Evolutionary conservation across 1,139 yeast species (phyloP).

Genomic region (Magnusiomyces ingens): DNA sequence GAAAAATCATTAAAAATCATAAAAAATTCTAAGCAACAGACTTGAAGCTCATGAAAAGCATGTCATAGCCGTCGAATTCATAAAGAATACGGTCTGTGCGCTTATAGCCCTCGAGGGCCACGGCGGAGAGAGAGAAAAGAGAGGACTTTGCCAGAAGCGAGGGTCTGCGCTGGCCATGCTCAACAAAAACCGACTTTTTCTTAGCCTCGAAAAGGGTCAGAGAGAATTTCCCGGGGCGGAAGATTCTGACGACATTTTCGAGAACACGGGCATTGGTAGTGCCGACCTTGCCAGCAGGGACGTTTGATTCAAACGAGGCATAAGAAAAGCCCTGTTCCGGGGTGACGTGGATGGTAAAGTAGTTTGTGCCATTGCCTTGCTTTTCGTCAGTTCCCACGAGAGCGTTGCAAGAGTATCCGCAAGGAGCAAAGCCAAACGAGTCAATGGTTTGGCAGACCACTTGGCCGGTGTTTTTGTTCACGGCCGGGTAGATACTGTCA

Average conservation of each 20-base stretch:
- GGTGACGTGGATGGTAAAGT: conserved; percentile 89
- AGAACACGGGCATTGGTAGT: conserved; percentile 46
- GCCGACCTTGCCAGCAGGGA: conserved; percentile 42
- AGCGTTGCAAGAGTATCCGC: conserved; percentile 91
- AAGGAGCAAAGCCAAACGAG: conserved; percentile 91
- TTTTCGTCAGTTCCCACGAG: conserved; percentile 34
- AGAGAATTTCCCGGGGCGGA: conserved; percentile 73
- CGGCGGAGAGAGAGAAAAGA: conserved; percentile 19
- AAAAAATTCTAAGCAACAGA: conserved; percentile 16
- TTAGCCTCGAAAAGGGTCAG: conserved; percentile 51
- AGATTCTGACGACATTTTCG: conserved; percentile 51
- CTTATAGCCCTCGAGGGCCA: conserved; percentile 43
- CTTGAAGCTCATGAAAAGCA: conserved; percentile 35
- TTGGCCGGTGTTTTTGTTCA: conserved; percentile 9
- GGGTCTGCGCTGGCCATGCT: not conserved
- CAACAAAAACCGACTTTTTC: not conserved
- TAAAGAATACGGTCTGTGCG: conserved; percentile 64
- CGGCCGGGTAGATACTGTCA: conserved; percentile 48
- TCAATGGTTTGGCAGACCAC: conserved; percentile 41
- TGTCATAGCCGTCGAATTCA: conserved; percentile 55
- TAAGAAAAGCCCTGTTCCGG: conserved; percentile 94
- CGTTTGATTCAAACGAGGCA: conserved; percentile 92
- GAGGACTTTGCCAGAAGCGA: conserved; percentile 5
- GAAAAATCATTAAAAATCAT: not conserved
- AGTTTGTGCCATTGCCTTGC: conserved; percentile 42